Conservation (phyloP, 2,329 filamentous ascomycete genomes). For the Fusarium siculi region DNA sequence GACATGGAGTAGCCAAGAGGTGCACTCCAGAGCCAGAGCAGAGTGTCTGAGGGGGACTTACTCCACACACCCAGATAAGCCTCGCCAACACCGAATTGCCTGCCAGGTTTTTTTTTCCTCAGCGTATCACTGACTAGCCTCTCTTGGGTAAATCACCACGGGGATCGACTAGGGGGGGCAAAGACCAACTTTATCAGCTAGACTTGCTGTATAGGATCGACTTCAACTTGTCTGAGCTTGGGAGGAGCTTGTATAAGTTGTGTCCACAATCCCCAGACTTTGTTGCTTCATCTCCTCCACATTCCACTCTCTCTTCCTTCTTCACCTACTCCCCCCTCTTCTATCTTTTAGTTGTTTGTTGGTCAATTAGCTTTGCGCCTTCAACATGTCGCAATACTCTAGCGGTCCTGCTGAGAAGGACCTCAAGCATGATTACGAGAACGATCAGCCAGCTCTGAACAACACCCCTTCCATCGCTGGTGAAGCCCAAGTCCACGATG, state of each 20-base stretch:
- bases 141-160: conserved; percentile 9
- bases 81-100: background rate
- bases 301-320: conserved; percentile 12
- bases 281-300: conserved; percentile 5
- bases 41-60: background rate
- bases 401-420: conserved; percentile 29
- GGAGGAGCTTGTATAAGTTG: conserved; percentile 27
- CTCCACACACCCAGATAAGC: conserved; percentile 11
- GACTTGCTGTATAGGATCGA: background rate
- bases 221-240: background rate
- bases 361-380: conserved; percentile 9
- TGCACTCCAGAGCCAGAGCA: background rate
- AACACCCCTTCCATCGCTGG: conserved; percentile 3
- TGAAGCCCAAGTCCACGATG: conserved; percentile 37
- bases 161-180: conserved; percentile 25
- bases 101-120: conserved; percentile 11
- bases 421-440: conserved; percentile 20
- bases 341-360: background rate
- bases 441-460: conserved; percentile 1
- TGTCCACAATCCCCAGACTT: conserved; percentile 33
- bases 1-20: conserved; percentile 7
- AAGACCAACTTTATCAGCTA: background rate
- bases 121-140: background rate
- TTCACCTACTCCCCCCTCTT: background rate
- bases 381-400: conserved; percentile 22